These are phyloP conservation scores for Voacanga thouarsii DNA, from an alignment of 257 asterid species.

Conservation along the genomic window DNA sequence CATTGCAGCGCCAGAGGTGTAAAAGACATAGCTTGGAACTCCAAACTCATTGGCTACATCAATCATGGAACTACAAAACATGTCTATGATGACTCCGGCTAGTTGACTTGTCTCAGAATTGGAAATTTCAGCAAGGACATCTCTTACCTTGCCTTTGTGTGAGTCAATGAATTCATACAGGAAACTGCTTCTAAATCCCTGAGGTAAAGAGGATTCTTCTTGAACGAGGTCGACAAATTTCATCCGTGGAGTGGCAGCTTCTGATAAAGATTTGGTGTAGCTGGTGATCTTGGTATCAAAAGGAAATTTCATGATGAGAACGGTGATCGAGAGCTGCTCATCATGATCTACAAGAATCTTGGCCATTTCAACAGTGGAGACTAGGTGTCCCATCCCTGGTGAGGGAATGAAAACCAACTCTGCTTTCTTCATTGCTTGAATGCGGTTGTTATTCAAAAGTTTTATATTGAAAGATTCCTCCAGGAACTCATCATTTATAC, in stretches of 20 bases:
- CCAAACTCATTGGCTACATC: conserved; percentile 19
- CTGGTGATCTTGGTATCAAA: conserved; percentile 3
- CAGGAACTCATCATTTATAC: background rate
- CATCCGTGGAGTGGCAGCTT: no score
- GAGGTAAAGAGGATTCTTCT: background rate
- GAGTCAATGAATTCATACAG: background rate
- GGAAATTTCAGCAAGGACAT: background rate
- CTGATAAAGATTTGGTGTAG: conserved; percentile 12
- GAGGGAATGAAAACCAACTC: conserved; percentile 15
- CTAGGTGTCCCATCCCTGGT: conserved; percentile 9
- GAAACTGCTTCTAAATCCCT: background rate
- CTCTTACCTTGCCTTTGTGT: conserved; percentile 8
- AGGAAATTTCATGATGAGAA: conserved; percentile 14
- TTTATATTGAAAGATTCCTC: no score
- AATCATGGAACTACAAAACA: conserved; percentile 22
- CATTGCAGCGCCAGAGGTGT: conserved; percentile 8
- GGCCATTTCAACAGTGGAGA: conserved; percentile 2
- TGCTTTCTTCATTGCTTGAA: conserved; percentile 5
- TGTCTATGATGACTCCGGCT: conserved; percentile 16
- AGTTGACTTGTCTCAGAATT: background rate
- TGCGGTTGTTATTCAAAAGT: background rate
- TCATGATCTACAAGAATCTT: background rate
- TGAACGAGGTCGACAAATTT: conserved; percentile 1
- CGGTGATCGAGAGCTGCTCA: conserved; percentile 10
- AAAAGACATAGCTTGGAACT: conserved; percentile 13